A percentile compares a stretch with the other conserved stretches of the same genome.
Conservation (phyloP, 2,329 filamentous ascomycete genomes). For the Phoma herbarum region DNA sequence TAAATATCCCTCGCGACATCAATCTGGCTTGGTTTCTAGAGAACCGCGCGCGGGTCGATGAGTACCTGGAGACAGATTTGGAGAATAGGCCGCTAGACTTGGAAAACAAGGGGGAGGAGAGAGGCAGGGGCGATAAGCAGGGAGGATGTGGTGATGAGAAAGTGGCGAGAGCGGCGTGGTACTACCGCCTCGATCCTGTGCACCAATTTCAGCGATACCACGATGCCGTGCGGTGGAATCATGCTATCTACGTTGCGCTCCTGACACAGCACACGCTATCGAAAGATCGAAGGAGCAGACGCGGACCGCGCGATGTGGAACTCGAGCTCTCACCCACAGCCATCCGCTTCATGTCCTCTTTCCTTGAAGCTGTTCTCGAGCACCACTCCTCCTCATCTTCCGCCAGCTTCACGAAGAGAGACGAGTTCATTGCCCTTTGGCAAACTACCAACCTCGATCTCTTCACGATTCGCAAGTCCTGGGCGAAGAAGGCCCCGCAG, state of each 20-base stretch:
- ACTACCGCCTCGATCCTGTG: conserved; percentile 28
- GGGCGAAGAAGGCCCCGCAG: conserved; percentile 31
- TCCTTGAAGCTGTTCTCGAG: conserved; percentile 34
- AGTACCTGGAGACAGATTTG: neutral
- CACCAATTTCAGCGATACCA: conserved; percentile 39
- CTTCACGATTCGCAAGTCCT: conserved; percentile 13
- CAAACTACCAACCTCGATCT: conserved; percentile 23
- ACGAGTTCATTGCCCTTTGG: conserved; percentile 30
- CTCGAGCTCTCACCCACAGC: conserved; percentile 9
- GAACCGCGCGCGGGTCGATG: conserved; percentile 13
- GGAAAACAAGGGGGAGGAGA: neutral
- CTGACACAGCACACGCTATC: conserved; percentile 11
- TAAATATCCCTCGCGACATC: conserved; percentile 33
- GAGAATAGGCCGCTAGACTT: no score
- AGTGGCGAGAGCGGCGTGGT: conserved; percentile 29
- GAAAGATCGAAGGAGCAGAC: no score
- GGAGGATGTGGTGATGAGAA: neutral
- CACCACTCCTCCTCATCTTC: conserved; percentile 33
- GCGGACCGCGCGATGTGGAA: no score
- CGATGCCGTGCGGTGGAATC: conserved; percentile 35
- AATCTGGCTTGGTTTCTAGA: conserved; percentile 34
- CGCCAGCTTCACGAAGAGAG: conserved; percentile 27
- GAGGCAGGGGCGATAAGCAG: no score
- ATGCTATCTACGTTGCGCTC: conserved; percentile 30
- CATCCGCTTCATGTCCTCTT: conserved; percentile 25